These are phyloP conservation scores for Penicillium antarcticum DNA, from an alignment of 495 filamentous ascomycete genomes.

Conservation along the genomic window DNA sequence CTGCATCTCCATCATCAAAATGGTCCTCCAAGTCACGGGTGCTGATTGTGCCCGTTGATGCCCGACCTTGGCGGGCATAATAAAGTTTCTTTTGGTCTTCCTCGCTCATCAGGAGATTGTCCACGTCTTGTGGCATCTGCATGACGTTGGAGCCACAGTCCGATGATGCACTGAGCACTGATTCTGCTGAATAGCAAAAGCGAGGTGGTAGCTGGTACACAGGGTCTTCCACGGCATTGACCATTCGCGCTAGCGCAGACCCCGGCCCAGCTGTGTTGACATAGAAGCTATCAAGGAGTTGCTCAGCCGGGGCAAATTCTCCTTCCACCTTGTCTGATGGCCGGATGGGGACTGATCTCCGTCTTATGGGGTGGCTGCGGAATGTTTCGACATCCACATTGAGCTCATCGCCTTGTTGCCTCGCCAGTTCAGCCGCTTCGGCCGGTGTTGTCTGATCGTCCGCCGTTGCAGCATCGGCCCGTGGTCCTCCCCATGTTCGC, in stretches of 20 bases:
- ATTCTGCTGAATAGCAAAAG: slow-evolving; percentile 63
- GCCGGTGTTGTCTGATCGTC: slow-evolving; percentile 75
- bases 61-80: slow-evolving; percentile 61
- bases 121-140: slow-evolving; percentile 71
- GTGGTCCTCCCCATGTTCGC: slow-evolving; percentile 93
- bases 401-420: slow-evolving; percentile 79
- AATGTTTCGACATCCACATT: slow-evolving; percentile 92
- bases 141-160: slow-evolving; percentile 61
- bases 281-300: slow-evolving; percentile 55
- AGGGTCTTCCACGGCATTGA: slow-evolving; percentile 34
- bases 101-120: slow-evolving; percentile 72
- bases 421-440: slow-evolving; percentile 78
- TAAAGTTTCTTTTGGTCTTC: slow-evolving; percentile 71
- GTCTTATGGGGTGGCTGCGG: slow-evolving; percentile 52
- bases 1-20: not conserved
- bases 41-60: slow-evolving; percentile 8
- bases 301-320: slow-evolving; percentile 37
- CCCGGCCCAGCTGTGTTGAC: slow-evolving; percentile 31
- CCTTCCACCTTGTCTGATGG: slow-evolving; percentile 74
- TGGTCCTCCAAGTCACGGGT: not conserved
- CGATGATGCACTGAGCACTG: slow-evolving; percentile 49
- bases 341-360: slow-evolving; percentile 63
- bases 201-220: slow-evolving; percentile 54
- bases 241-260: slow-evolving; percentile 32
- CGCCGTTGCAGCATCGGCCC: slow-evolving; percentile 86